Evolutionary conservation across 2,329 filamentous ascomycete species (phyloP).

Genomic region (Neofusicoccum ribis): DNA sequence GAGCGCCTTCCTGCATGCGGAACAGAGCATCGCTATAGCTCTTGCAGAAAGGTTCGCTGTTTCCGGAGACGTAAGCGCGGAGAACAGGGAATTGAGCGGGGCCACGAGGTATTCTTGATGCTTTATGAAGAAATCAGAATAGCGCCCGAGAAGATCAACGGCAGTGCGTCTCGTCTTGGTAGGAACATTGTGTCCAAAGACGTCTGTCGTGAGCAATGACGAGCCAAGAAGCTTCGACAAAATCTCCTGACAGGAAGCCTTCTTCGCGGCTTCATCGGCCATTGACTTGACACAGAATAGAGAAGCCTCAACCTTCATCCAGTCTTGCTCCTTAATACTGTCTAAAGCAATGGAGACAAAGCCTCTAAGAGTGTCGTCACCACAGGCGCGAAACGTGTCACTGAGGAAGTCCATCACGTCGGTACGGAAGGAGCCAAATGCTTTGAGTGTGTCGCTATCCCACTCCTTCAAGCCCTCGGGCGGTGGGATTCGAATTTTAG

Average conservation of each 20-base stretch:
- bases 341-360: constrained; percentile 47
- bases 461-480: constrained; percentile 60
- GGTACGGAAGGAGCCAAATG: constrained; percentile 71
- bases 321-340: constrained; percentile 44
- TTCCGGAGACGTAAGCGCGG: constrained; percentile 61
- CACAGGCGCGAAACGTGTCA: constrained; percentile 63
- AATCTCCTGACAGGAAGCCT: constrained; percentile 58
- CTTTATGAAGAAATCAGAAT: constrained; percentile 74
- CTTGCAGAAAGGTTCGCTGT: constrained; percentile 70
- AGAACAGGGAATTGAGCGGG: constrained; percentile 73
- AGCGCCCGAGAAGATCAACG: constrained; percentile 69
- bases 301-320: constrained; percentile 54
- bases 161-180: constrained; percentile 66
- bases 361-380: constrained; percentile 46
- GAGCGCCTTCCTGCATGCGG: constrained; percentile 70
- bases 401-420: constrained; percentile 79
- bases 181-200: constrained; percentile 53
- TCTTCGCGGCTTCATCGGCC: constrained; percentile 64
- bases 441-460: constrained; percentile 68
- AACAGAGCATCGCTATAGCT: constrained; percentile 73
- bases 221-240: constrained; percentile 64
- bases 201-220: constrained; percentile 56
- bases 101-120: constrained; percentile 67
- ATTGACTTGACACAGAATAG: constrained; percentile 66
- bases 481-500: constrained; percentile 69